phyloP scores from a whole-genome alignment of 1,284 basidiomycete genomes.

The Ceratobasidium sp. region DNA sequence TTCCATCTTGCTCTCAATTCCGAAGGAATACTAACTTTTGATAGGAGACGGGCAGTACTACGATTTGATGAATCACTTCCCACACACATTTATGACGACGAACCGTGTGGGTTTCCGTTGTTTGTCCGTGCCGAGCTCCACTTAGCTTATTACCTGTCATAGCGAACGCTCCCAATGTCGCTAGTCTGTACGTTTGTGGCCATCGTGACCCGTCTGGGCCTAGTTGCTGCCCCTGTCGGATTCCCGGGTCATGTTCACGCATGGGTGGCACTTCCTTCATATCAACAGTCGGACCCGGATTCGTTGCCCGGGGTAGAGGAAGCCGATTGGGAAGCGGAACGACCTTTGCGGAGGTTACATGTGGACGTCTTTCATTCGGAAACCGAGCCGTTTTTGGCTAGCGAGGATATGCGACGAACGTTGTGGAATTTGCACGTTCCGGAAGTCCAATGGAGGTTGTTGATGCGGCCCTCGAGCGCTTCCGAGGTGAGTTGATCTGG shows the following conservation, averaged over 20 bases:
- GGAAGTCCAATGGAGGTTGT: constrained; percentile 43
- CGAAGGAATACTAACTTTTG: no score
- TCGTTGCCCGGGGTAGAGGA: neutral
- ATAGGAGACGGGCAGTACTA: constrained; percentile 49
- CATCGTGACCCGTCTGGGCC: constrained; percentile 59
- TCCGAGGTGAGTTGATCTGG: constrained; percentile 42
- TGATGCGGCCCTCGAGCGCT: constrained; percentile 49
- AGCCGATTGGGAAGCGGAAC: neutral
- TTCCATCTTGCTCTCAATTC: no score
- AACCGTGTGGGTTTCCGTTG: constrained; percentile 47
- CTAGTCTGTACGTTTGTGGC: constrained; percentile 65
- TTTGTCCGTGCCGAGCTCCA: neutral
- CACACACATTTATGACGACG: constrained; percentile 63
- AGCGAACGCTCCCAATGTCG: constrained; percentile 60
- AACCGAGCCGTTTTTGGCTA: constrained; percentile 50
- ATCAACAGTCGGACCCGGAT: neutral
- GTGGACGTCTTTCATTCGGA: constrained; percentile 59
- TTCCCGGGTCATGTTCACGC: constrained; percentile 64
- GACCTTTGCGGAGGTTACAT: constrained; percentile 49
- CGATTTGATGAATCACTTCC: constrained; percentile 61
- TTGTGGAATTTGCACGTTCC: constrained; percentile 48
- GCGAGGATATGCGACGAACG: constrained; percentile 50
- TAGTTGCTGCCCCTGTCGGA: constrained; percentile 61
- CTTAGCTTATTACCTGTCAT: neutral
- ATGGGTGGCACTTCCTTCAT: constrained; percentile 52